Evolutionary conservation across 202 grass and related monocot species (phyloP).

Genomic region (Dendrocalamus latiflorus): DNA sequence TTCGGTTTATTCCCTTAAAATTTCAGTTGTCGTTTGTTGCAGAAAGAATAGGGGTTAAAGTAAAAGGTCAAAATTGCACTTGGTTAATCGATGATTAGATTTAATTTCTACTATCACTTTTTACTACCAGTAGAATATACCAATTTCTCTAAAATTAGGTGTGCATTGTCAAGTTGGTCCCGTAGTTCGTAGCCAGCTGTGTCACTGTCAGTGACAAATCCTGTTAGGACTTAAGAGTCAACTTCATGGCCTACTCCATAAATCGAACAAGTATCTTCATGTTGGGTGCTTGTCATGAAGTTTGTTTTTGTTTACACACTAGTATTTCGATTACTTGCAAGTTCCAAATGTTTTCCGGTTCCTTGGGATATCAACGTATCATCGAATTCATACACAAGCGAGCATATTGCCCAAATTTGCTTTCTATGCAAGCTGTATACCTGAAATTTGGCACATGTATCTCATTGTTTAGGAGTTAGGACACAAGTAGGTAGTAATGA

Average conservation of each 20-base stretch:
- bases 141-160: not conserved
- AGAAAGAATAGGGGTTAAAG: too few relatives aligned
- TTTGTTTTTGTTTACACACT: not conserved
- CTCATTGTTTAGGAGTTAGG: not conserved
- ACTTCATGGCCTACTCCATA: not conserved
- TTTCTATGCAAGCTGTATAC: not conserved
- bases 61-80: too few relatives aligned
- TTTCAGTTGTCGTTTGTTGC: too few relatives aligned
- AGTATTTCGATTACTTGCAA: not conserved
- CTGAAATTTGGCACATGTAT: not conserved
- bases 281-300: not conserved
- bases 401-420: not conserved
- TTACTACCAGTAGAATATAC: too few relatives aligned
- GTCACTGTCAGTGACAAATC: not conserved
- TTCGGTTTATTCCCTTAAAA: too few relatives aligned
- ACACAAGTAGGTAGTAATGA: not conserved
- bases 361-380: not conserved
- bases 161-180: not conserved
- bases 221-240: not conserved
- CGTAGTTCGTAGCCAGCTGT: not conserved
- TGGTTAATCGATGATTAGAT: too few relatives aligned
- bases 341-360: not conserved
- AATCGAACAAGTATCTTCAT: not conserved
- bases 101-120: too few relatives aligned
- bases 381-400: not conserved